A percentile compares a stretch with the other conserved stretches of the same genome.
phyloP scores from a whole-genome alignment of 495 filamentous ascomycete genomes.

The Xylaria longipes region DNA sequence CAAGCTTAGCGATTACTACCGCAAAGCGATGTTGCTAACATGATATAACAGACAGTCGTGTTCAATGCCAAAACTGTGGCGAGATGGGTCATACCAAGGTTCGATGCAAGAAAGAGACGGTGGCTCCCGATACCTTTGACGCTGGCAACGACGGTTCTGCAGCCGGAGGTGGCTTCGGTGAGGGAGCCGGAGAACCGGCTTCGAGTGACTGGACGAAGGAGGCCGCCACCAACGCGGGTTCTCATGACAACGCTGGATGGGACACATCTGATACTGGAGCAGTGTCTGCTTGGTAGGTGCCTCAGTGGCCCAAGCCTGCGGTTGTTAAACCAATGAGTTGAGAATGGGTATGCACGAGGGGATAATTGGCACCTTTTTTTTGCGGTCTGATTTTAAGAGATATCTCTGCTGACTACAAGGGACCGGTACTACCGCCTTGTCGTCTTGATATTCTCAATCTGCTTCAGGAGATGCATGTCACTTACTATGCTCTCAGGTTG shows the following conservation, averaged over 20 bases:
- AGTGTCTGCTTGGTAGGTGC: not conserved
- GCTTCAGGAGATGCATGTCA: not conserved
- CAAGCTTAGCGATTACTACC: not conserved
- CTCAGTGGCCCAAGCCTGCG: not conserved
- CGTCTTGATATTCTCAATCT: slow-evolving; percentile 15
- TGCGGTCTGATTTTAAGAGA: not conserved
- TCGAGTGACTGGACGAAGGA: slow-evolving; percentile 20
- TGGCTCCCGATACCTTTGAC: slow-evolving; percentile 25
- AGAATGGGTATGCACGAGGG: not conserved
- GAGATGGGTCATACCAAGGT: slow-evolving; percentile 75
- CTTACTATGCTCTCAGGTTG: not conserved
- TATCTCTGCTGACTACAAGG: not conserved
- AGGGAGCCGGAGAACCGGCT: not conserved
- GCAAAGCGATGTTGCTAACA: slow-evolving; percentile 36
- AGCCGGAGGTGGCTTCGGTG: not conserved
- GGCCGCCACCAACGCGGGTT: not conserved
- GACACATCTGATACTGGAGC: not conserved
- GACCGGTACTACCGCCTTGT: not conserved
- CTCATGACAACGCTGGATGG: not conserved
- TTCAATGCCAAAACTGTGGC: slow-evolving; percentile 78
- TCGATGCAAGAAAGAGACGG: slow-evolving; percentile 59
- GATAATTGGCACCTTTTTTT: not conserved
- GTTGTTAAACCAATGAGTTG: not conserved
- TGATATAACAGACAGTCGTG: slow-evolving; percentile 55
- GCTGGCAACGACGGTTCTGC: not conserved